phyloP scores from a whole-genome alignment of 2,329 filamentous ascomycete genomes.

The Penicillium brevicompactum region DNA sequence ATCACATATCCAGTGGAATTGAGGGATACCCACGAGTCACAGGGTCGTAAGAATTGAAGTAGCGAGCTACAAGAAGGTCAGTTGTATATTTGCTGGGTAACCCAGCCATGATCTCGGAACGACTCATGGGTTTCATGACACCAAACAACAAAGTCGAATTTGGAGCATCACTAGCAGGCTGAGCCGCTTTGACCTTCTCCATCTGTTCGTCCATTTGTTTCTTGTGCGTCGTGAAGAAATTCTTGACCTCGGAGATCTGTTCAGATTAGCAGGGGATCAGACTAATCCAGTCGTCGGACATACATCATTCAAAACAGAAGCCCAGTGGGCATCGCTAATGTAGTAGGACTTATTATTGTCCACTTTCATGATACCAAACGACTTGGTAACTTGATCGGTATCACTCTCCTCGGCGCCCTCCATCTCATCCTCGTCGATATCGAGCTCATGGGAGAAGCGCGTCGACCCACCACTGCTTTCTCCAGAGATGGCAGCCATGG shows the following conservation, averaged over 20 bases:
- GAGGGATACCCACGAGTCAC: constrained; percentile 55
- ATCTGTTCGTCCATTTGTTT: constrained; percentile 85
- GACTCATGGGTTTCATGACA: constrained; percentile 67
- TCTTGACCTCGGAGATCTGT: constrained; percentile 87
- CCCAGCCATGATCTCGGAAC: constrained; percentile 74
- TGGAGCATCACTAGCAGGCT: constrained; percentile 54
- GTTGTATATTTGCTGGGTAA: constrained; percentile 80
- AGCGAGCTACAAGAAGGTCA: constrained; percentile 82
- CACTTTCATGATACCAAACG: constrained; percentile 80
- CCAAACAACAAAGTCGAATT: constrained; percentile 80
- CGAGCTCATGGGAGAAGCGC: constrained; percentile 38
- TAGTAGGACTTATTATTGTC: constrained; percentile 79
- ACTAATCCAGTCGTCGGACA: constrained; percentile 22
- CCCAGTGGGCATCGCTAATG: constrained; percentile 82
- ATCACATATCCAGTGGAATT: not conserved
- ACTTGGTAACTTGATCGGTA: constrained; percentile 69
- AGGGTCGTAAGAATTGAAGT: constrained; percentile 80
- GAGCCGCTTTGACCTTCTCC: constrained; percentile 71
- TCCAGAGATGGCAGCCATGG: constrained; percentile 58
- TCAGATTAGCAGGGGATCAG: not conserved
- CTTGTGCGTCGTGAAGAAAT: constrained; percentile 82
- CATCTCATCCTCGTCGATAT: constrained; percentile 59
- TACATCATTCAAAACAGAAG: constrained; percentile 71
- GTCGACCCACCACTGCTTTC: constrained; percentile 43
- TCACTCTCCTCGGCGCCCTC: constrained; percentile 66